phyloP scores from a whole-genome alignment of 2,329 filamentous ascomycete genomes.

The Paramyrothecium sp. region DNA sequence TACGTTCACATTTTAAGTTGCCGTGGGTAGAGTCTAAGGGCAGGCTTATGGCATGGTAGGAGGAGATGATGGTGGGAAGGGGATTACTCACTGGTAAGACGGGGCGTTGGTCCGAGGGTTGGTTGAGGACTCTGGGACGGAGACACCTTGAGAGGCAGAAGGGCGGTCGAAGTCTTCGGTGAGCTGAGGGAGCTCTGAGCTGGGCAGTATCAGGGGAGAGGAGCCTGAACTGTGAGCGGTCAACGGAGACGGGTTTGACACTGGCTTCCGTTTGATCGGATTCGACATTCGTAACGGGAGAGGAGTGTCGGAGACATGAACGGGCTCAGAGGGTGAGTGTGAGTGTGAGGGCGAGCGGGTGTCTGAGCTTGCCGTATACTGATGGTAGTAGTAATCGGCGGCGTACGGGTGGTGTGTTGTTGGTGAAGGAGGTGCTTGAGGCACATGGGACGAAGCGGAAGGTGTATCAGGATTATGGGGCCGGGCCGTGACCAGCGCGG shows the following conservation, averaged over 20 bases:
- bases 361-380: not conserved
- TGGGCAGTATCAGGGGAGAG: constrained; percentile 9
- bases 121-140: not conserved
- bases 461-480: constrained; percentile 1
- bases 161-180: not conserved
- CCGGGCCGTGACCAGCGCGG: not conserved
- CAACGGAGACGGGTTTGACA: constrained; percentile 42
- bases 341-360: not conserved
- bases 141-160: not conserved
- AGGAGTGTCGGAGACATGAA: constrained; percentile 3
- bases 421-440: not conserved
- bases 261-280: constrained; percentile 58
- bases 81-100: constrained; percentile 1
- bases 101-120: not conserved
- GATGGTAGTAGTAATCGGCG: not conserved
- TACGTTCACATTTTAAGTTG: constrained; percentile 2
- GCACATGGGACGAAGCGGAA: not conserved
- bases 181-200: constrained; percentile 14
- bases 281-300: constrained; percentile 7
- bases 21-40: constrained; percentile 1
- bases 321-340: not conserved
- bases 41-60: not conserved
- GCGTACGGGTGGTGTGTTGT: not conserved
- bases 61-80: not conserved
- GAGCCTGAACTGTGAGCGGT: constrained; percentile 21